Evolutionary conservation across 306 rosid genomes (phyloP), one percentile per base, ranked within the genome.

Genomic region (Geum urbanum): DNA sequence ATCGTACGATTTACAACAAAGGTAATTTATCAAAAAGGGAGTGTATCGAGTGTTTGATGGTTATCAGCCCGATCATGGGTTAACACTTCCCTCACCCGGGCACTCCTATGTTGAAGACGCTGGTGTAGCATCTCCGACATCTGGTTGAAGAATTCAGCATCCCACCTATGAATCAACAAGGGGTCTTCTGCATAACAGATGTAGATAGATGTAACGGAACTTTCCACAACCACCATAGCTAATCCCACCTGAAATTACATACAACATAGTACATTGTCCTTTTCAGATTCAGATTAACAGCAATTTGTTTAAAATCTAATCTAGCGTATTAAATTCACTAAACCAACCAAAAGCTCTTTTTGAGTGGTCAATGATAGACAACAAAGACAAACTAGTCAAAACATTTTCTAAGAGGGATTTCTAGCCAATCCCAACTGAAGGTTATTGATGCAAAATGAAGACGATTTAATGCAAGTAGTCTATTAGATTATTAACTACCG

Each of bases 151-250:
- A 95, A 91, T 57, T 89, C 97, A 18, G 91, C 64, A 65, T 95
- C 99, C 99, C 99, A 95, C 84, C 91, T 76, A n/a, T 78, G 92
- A 74, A 95, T 95, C 77, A 91, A 79, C 74, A 82, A 72, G 13
- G 99, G 99, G 78, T 95, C 96, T 80, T 87, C 99, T n/a, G 99
- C 99, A 52, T 91, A 95, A 72, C 99, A 95, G 4, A 95, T 89
- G 49, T 95, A 95, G 69, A 95, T 91, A 20, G 96, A 95, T 45
- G 99, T 95, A 72, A 91, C 97, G 0, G 99, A 97, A 72, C 99
- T 91, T 78, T 95, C 99, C 78, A 95, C 99, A 72, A 95, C 95
- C 54, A 86, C 99, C 90, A 91, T 91, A 54, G 97, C 99, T 70
- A 91, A 55, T 72, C 99, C 99, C 77, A 91, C 92, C 99, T 95